A percentile compares a stretch with the other conserved stretches of the same genome.
phyloP scores from a whole-genome alignment of 2,329 filamentous ascomycete species.

The Fusarium tuaranense region DNA sequence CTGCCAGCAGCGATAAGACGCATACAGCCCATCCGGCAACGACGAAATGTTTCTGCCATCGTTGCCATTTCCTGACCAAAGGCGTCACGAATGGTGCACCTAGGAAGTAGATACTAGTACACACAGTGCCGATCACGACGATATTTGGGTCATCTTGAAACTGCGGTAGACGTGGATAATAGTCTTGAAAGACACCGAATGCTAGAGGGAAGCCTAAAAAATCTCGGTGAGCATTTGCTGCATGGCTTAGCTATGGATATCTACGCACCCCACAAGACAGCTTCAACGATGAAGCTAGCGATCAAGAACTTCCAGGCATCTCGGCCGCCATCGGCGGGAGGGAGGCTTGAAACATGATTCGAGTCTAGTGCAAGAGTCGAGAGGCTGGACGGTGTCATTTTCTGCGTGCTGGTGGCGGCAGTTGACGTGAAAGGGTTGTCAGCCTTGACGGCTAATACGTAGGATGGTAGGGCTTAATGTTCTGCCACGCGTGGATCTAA shows the following conservation, averaged over 20 bases:
- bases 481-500: no score
- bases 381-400: neutral
- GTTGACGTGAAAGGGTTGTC: neutral
- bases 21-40: neutral
- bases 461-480: no score
- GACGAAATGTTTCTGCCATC: neutral
- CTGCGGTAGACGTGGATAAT: neutral
- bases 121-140: neutral
- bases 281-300: neutral
- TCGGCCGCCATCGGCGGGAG: neutral
- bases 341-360: neutral
- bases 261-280: neutral
- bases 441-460: no score
- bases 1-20: neutral
- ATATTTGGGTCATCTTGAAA: neutral
- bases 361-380: neutral
- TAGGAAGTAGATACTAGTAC: neutral
- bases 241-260: no score
- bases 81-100: neutral
- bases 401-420: neutral
- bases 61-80: neutral
- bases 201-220: neutral
- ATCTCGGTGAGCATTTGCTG: no score
- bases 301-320: neutral
- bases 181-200: neutral